These are phyloP conservation scores for Lagenaria siceraria DNA, from an alignment of 306 rosid species.

Conservation along the genomic window DNA sequence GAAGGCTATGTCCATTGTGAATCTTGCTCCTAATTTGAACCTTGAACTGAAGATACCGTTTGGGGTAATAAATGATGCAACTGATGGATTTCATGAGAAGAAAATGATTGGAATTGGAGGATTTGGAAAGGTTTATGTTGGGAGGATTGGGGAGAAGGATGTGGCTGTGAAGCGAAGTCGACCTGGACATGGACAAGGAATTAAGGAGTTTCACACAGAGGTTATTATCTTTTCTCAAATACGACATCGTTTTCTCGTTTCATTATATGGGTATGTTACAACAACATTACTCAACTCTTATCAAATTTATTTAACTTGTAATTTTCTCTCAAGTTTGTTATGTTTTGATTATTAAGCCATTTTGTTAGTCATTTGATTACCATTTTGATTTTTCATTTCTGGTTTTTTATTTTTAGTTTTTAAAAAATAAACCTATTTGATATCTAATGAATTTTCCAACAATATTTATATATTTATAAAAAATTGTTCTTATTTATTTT, in stretches of 20 bases:
- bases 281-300: background rate
- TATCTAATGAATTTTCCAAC: too few relatives aligned
- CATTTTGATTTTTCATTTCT: too few relatives aligned
- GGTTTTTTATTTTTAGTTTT: too few relatives aligned
- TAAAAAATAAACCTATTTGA: too few relatives aligned
- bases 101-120: conserved; percentile 12
- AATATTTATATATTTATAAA: too few relatives aligned
- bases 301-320: background rate
- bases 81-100: background rate
- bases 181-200: background rate
- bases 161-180: conserved; percentile 18
- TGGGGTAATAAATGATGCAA: background rate
- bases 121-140: conserved; percentile 14
- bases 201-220: conserved; percentile 9
- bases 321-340: background rate
- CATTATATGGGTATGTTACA: background rate
- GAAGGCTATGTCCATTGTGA: background rate
- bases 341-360: too few relatives aligned
- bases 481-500: too few relatives aligned
- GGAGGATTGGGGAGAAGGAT: background rate
- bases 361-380: too few relatives aligned
- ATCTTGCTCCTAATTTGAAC: conserved; percentile 3
- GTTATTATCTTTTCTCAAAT: background rate
- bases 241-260: conserved; percentile 1
- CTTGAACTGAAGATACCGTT: background rate